Evolutionary conservation across 164 flowering plant species (phyloP).

Genomic region (Kalanchoe fedtschenkoi): DNA sequence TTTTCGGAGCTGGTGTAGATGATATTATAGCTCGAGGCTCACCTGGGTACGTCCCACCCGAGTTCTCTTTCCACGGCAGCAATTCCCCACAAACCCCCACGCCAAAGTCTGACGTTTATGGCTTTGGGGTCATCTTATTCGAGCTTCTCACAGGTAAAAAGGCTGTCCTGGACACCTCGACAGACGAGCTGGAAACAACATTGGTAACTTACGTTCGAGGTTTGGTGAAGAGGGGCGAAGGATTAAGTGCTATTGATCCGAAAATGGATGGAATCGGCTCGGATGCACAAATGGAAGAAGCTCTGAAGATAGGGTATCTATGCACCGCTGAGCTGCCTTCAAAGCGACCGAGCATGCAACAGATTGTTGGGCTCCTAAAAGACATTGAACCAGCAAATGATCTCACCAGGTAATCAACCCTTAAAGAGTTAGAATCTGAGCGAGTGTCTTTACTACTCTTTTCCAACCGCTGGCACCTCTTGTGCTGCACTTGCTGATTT

Average conservation of each 20-base stretch:
- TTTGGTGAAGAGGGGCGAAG: conserved; percentile 42
- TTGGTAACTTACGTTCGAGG: conserved; percentile 75
- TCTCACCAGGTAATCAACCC: too few relatives aligned
- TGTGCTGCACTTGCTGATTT: too few relatives aligned
- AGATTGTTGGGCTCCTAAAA: conserved; percentile 81
- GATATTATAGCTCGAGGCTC: conserved; percentile 44
- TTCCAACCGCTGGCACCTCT: too few relatives aligned
- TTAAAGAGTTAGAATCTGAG: too few relatives aligned
- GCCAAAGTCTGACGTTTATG: conserved; percentile 67
- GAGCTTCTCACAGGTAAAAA: conserved; percentile 80
- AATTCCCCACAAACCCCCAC: conserved; percentile 27
- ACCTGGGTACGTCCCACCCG: conserved; percentile 61
- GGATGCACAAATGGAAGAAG: conserved; percentile 60
- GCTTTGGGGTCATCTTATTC: conserved; percentile 69
- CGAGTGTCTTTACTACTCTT: too few relatives aligned
- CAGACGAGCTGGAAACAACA: conserved; percentile 35
- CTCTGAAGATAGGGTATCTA: conserved; percentile 68
- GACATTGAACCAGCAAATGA: conserved; percentile 47
- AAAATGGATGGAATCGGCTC: conserved; percentile 50
- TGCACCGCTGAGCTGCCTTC: conserved; percentile 83
- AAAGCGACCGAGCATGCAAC: conserved; percentile 89
- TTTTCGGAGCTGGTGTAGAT: conserved; percentile 49
- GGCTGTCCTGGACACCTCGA: conserved; percentile 55
- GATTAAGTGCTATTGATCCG: conserved; percentile 52
- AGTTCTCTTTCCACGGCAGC: conserved; percentile 26